These are phyloP conservation scores for Edaphochlamys debaryana DNA, from an alignment of 139 green algal genomes.

Conservation along the genomic window DNA sequence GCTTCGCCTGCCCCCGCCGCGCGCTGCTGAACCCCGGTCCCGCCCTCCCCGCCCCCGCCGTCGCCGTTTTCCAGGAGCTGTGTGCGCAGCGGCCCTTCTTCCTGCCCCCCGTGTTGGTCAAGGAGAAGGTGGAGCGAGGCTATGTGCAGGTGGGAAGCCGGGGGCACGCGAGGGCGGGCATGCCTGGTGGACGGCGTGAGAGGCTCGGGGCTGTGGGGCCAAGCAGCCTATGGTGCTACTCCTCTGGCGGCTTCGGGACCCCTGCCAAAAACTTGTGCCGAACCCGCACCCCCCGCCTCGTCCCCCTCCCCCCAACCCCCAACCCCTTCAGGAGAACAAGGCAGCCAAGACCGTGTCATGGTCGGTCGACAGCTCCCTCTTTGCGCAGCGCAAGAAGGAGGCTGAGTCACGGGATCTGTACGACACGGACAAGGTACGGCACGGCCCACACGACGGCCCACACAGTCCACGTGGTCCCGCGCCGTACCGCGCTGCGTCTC, in stretches of 20 bases:
- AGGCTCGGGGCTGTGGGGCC: background rate
- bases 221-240: too few relatives aligned
- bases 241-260: too few relatives aligned
- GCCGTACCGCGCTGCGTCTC: too few relatives aligned
- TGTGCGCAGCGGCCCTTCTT: conserved; percentile 47
- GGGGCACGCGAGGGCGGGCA: too few relatives aligned
- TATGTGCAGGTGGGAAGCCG: conserved; percentile 13
- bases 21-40: too few relatives aligned
- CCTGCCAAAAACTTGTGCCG: too few relatives aligned
- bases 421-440: conserved; percentile 43
- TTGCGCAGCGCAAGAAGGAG: conserved; percentile 40
- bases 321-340: background rate
- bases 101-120: conserved; percentile 35
- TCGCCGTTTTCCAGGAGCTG: conserved; percentile 41
- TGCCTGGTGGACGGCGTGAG: background rate
- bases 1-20: too few relatives aligned
- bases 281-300: too few relatives aligned
- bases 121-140: conserved; percentile 10
- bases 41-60: too few relatives aligned
- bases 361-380: conserved; percentile 29
- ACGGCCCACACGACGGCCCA: too few relatives aligned
- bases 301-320: too few relatives aligned
- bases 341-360: background rate
- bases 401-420: conserved; percentile 40
- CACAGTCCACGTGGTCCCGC: background rate